These are phyloP conservation scores for Colletotrichum sp. DNA, from an alignment of 2,329 filamentous ascomycete species.

Conservation along the genomic window DNA sequence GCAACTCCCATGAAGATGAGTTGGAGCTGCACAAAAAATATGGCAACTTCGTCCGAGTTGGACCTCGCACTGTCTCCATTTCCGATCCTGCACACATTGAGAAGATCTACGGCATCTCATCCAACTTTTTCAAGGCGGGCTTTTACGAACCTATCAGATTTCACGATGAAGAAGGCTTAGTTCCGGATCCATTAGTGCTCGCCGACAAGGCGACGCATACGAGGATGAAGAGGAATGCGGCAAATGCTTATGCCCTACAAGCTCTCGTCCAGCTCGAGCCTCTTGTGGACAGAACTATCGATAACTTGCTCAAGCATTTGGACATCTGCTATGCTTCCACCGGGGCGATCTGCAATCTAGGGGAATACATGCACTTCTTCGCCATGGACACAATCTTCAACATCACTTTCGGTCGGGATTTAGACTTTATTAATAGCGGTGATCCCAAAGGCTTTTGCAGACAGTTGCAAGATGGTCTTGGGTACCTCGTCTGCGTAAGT, in stretches of 20 bases:
- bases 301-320: not conserved
- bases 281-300: not conserved
- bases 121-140: not conserved
- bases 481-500: not conserved
- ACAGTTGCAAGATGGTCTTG: not conserved
- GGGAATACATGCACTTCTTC: not conserved
- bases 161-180: conserved; percentile 13
- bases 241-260: conserved; percentile 8
- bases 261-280: conserved; percentile 8
- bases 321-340: not conserved
- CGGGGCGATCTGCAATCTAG: not conserved
- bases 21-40: not conserved
- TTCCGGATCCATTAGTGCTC: conserved; percentile 10
- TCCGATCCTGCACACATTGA: not conserved
- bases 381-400: not conserved
- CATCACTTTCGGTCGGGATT: not conserved
- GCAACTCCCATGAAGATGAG: not conserved
- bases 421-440: not conserved
- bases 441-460: not conserved
- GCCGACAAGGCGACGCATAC: not conserved
- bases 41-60: not conserved
- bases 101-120: not conserved
- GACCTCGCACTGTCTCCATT: not conserved
- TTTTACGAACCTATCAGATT: conserved; percentile 3
- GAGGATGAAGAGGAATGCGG: conserved; percentile 7